Evolutionary conservation across 140 eudicot genomes (phyloP), one percentile per base, ranked within the genome.

Genomic region (Bidens hawaiensis): DNA sequence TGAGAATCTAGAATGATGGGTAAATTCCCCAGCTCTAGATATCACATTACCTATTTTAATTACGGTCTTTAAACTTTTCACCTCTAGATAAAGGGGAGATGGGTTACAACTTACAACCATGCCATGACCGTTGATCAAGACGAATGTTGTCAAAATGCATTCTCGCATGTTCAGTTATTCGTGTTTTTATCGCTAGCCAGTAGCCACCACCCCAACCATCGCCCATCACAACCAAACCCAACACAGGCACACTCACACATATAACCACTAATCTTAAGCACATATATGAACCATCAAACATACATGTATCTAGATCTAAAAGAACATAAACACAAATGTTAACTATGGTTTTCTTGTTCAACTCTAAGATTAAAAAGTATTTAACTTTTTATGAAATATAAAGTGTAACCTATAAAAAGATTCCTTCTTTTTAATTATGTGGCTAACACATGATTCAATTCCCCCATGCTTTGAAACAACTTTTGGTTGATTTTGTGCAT

Each of bases 401-500:
- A 49, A 40, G 68, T 41, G 42, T 47, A 18, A 41, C 49, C 46
- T 28, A n/a, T 12, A 40, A 26, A 33, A 60, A 59, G 69, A 50
- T 60, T 70, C 69, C 60, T 13, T 40, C 28, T 49, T 60, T 21
- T 17, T 34, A 49, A 27, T 51, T 41, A 59, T 31, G 75, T 69
- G 53, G 75, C 23, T 60, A 60, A 48, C 62, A 60, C 56, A 71
- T 71, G 64, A 71, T 71, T 62, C 70, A 62, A 51, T 71, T 71
- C 64, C 18, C 63, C 64, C 73, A 18, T 57, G 78, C 68, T 62
- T 46, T 57, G n/a, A 34, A 49, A 73, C 60, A 22, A 34, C 73
- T 73, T 73, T 73, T 65, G 72, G 54, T 65, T 65, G 78, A 73
- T 65, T 65, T 65, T 65, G 57, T 73, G 58, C 63, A 25, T 62